A percentile compares a stretch with the other conserved stretches of the same genome.
These are phyloP conservation scores for Aristolochia contorta DNA, from an alignment of 164 flowering plant genomes.

Conservation along the genomic window DNA sequence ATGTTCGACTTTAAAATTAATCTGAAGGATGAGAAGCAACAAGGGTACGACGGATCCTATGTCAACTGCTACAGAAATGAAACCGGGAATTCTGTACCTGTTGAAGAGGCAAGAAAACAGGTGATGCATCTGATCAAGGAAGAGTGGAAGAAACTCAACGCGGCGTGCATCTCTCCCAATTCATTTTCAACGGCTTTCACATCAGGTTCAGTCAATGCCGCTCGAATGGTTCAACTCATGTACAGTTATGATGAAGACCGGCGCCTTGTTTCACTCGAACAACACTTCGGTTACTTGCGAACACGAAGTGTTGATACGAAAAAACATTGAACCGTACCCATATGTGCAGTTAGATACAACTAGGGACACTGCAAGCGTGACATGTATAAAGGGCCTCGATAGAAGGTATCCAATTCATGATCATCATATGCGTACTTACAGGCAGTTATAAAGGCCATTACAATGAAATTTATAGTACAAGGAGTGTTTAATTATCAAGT, in stretches of 20 bases:
- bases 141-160: constrained; percentile 49
- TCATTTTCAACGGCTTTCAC: constrained; percentile 28
- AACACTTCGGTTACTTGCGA: constrained; percentile 9
- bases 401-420: too few species aligned
- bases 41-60: constrained; percentile 52
- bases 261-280: constrained; percentile 26
- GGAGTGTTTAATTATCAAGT: too few species aligned
- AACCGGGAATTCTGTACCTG: constrained; percentile 3
- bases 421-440: too few species aligned
- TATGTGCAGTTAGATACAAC: too few species aligned
- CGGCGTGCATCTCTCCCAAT: constrained; percentile 24
- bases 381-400: too few species aligned
- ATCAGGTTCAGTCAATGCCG: constrained; percentile 30
- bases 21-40: constrained; percentile 48
- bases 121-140: constrained; percentile 28
- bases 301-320: too few species aligned
- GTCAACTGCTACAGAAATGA: constrained; percentile 35
- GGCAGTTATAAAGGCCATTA: too few species aligned
- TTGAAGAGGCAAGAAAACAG: constrained; percentile 20
- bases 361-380: too few species aligned
- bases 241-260: constrained; percentile 34
- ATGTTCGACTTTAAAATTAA: too few species aligned
- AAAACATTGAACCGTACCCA: too few species aligned
- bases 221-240: constrained; percentile 45
- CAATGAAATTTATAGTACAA: too few species aligned